Conservation (phyloP, 768 basidiomycete genomes). For the Ramaria sp. region DNA sequence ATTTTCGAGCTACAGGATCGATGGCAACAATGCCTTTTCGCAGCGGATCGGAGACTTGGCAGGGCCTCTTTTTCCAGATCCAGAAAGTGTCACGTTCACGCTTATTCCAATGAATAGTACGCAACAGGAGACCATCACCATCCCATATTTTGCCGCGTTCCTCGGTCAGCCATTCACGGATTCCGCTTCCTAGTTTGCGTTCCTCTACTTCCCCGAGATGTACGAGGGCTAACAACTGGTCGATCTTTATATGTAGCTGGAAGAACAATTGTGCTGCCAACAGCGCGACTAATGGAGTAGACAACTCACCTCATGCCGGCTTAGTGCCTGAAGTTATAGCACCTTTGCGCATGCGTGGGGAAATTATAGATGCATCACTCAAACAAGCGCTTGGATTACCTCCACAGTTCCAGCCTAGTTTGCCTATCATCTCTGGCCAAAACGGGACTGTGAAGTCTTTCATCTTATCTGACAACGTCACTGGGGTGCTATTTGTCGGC, state of each 20-base stretch:
- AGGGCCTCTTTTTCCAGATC: constrained; percentile 38
- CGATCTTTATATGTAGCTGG: constrained; percentile 32
- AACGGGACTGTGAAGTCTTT: constrained; percentile 45
- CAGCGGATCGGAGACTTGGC: constrained; percentile 49
- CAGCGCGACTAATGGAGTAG: constrained; percentile 38
- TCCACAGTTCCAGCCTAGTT: constrained; percentile 33
- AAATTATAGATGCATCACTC: constrained; percentile 33
- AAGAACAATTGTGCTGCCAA: constrained; percentile 45
- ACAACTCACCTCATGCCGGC: constrained; percentile 16
- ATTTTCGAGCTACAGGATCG: constrained; percentile 46
- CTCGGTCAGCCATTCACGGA: constrained; percentile 41
- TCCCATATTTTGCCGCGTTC: constrained; percentile 44
- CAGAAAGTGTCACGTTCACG: constrained; percentile 36
- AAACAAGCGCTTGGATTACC: constrained; percentile 36
- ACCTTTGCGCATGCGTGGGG: constrained; percentile 15
- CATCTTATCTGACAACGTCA: constrained; percentile 43
- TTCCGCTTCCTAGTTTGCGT: constrained; percentile 36
- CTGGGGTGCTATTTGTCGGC: constrained; percentile 43
- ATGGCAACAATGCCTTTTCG: constrained; percentile 31
- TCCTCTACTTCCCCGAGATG: not conserved
- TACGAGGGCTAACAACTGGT: not conserved
- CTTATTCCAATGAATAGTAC: constrained; percentile 38
- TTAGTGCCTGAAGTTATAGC: constrained; percentile 23
- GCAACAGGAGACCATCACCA: constrained; percentile 33
- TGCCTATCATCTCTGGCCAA: constrained; percentile 35